Base-by-base conservation (phyloP, 2,329 filamentous ascomycete species). In the Colletotrichum acutatum region DNA sequence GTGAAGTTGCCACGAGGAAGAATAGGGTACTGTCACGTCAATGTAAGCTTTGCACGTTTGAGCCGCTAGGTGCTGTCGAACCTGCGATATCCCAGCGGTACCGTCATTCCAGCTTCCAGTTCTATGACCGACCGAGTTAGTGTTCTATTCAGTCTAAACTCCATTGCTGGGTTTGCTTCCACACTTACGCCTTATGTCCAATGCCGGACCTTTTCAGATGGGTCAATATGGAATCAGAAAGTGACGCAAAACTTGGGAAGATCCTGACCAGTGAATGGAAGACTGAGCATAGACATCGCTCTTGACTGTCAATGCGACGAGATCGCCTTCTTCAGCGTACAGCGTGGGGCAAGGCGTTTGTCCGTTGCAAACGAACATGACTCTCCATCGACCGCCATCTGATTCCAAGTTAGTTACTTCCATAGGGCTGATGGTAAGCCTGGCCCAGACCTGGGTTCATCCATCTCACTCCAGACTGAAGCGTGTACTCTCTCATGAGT, bases 301-400 rank as follows among this genome's bases (percentile, higher is more conserved):
- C 53, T 68, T 63, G 22, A 72, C 65, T 16, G 37, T 68, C 58
- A 72, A 32, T 42, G 68, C 53, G 2, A 72, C 69, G 4, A 72
- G 9, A 19, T 72, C 69, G 3, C 69, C 65, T 32, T 72, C 65
- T n/a, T 72, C 58, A 3, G 65, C 65, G 37, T 68, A 58, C 19
- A 72, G 34, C 19, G 69, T 72, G 11, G 69, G 69, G 37, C 69
- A 72, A 42, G 69, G 69, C 24, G 65, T 68, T 53, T 72, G 57
- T 52, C 69, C 69, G 30, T 72, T 63, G 52, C 69, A 72, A 26
- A 68, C 65, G 22, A 63, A 72, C 65, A 68, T 68, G 6, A 72
- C 65, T 26, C 69, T 72, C 69, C 69, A 72, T 24, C 69, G 69
- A 42, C 69, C 69, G 22, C 69, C 69, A 54, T 72, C 69, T 72